Conservation (phyloP, 805 yeast genomes). For the Novakomyces olei region DNA sequence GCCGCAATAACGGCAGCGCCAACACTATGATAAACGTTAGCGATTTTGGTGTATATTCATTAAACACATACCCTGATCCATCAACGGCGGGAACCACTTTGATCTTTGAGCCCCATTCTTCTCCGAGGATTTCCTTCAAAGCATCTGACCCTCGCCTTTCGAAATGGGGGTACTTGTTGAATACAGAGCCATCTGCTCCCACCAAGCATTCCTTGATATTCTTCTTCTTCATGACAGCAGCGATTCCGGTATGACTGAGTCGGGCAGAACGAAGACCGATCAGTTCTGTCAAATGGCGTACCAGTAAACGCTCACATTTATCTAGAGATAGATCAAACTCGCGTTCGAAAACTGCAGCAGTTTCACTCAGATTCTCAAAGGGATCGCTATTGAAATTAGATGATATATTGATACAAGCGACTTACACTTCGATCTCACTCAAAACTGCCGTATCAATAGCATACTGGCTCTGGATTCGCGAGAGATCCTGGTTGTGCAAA, state of each 20-base stretch:
- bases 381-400: too few relatives aligned
- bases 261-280: conserved; percentile 87
- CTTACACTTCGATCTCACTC: conserved; percentile 67
- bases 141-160: conserved; percentile 73
- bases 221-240: conserved; percentile 79
- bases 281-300: conserved; percentile 64
- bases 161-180: conserved; percentile 82
- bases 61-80: conserved; percentile 95
- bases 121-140: conserved; percentile 68
- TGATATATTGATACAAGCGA: too few relatives aligned
- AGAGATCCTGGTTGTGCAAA: conserved; percentile 46
- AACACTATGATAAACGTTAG: too few relatives aligned
- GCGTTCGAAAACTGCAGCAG: conserved; percentile 38
- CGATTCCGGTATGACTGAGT: conserved; percentile 82
- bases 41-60: too few relatives aligned
- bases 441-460: conserved; percentile 79
- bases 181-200: conserved; percentile 96
- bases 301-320: conserved; percentile 53
- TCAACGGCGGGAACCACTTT: conserved; percentile 82
- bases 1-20: conserved; percentile 99
- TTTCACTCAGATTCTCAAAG: conserved; percentile 58
- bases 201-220: conserved; percentile 46
- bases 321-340: conserved; percentile 45
- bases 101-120: conserved; percentile 49
- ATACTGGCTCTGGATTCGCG: conserved; percentile 39